Evolutionary conservation across 345 rosid genomes (phyloP).

Genomic region (Brassica carinata): DNA sequence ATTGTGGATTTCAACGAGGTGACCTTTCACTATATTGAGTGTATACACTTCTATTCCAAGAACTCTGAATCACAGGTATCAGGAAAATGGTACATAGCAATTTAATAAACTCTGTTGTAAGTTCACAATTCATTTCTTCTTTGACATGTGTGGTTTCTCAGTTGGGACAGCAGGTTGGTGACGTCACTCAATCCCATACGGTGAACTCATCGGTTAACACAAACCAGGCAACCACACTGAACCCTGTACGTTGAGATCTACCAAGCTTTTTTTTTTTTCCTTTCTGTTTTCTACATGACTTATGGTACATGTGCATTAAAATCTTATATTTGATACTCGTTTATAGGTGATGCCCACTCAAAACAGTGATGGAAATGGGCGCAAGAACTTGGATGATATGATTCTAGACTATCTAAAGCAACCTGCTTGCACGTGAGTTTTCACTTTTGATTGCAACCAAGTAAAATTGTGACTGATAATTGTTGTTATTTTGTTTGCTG

Average conservation of each 20-base stretch:
- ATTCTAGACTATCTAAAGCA: slow-evolving; percentile 71
- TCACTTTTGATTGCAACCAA: not conserved
- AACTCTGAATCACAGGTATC: slow-evolving; percentile 66
- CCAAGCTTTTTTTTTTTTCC: not conserved
- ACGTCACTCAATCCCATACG: slow-evolving; percentile 43
- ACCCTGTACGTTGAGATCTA: slow-evolving; percentile 50
- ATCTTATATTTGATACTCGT: not conserved
- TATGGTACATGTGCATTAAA: slow-evolving; percentile 13
- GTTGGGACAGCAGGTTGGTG: slow-evolving; percentile 45
- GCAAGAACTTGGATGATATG: slow-evolving; percentile 48
- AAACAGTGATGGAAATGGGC: slow-evolving; percentile 26
- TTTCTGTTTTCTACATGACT: slow-evolving; percentile 6
- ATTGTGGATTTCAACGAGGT: slow-evolving; percentile 77
- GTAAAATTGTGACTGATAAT: not conserved
- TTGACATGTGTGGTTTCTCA: slow-evolving; percentile 8
- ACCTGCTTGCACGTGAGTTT: slow-evolving; percentile 72
- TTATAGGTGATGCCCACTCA: slow-evolving; percentile 58
- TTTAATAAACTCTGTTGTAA: not conserved
- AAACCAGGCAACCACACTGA: slow-evolving; percentile 45
- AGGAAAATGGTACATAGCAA: not conserved
- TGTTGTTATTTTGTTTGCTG: not conserved
- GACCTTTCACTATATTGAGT: slow-evolving; percentile 83
- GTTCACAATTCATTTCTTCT: not conserved
- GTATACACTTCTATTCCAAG: slow-evolving; percentile 65
- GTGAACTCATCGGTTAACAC: slow-evolving; percentile 44